Percentiles rank a stretch among this genome's conserved stretches.
These are phyloP conservation scores for Brassica cretica DNA, from an alignment of 345 rosid genomes.

Conservation along the genomic window DNA sequence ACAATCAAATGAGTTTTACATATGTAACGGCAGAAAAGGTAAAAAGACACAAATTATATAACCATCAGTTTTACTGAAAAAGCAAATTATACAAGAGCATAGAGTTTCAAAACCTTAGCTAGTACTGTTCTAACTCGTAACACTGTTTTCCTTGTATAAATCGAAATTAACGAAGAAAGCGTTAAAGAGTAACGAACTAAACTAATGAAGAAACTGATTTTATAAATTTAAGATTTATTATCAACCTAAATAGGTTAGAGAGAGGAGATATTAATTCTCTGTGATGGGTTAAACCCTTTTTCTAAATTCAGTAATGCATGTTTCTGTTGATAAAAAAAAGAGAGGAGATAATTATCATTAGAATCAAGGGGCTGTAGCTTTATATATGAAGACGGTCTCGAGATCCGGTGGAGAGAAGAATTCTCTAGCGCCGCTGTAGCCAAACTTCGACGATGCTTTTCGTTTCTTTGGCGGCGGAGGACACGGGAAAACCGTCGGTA, in stretches of 20 bases:
- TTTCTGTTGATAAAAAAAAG: too few species aligned
- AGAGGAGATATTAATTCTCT: not conserved
- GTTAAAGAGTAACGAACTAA: not conserved
- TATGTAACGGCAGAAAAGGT: not conserved
- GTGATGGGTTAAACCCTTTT: too few species aligned
- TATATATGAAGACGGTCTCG: slow-evolving; percentile 21
- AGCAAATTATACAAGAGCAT: not conserved
- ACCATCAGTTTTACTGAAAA: not conserved
- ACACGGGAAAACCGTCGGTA: slow-evolving; percentile 17
- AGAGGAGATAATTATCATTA: not conserved
- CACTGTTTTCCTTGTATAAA: not conserved
- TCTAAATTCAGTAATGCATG: too few species aligned
- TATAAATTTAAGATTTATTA: not conserved
- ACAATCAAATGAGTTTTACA: not conserved
- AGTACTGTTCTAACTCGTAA: not conserved
- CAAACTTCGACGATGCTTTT: slow-evolving; percentile 19
- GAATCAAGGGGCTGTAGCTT: slow-evolving; percentile 12
- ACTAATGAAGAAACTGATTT: not conserved
- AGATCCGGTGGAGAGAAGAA: slow-evolving; percentile 40
- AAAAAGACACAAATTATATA: not conserved
- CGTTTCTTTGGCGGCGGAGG: slow-evolving; percentile 38
- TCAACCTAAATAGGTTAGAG: not conserved
- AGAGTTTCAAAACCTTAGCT: not conserved
- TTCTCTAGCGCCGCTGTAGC: slow-evolving; percentile 15
- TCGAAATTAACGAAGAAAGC: not conserved